Evolutionary conservation across 352 stramenopile species (phyloP).

Genomic region (Phytophthora fragariae): DNA sequence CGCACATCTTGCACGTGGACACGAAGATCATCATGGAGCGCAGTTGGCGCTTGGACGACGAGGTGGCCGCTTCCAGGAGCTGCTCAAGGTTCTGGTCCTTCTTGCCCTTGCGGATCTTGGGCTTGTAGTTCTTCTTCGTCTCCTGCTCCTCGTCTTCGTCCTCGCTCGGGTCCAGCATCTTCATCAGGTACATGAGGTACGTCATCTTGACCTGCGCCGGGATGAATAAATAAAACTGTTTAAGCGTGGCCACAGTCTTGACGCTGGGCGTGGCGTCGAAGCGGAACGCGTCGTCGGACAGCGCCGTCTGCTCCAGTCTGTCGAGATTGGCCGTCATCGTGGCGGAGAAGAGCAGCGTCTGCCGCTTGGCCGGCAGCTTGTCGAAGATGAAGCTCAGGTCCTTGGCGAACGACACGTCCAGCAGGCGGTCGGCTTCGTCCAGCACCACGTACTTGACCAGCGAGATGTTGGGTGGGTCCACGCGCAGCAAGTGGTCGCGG

Average conservation of each 20-base stretch:
- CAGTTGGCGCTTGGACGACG: constrained; percentile 44
- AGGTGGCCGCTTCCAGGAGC: constrained; percentile 26
- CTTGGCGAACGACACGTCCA: constrained; percentile 87
- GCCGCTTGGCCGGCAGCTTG: constrained; percentile 79
- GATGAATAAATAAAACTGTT: constrained; percentile 99
- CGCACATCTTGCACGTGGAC: constrained; percentile 95
- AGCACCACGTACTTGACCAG: constrained; percentile 96
- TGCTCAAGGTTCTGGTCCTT: constrained; percentile 43
- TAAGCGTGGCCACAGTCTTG: constrained; percentile 93
- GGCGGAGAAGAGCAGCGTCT: constrained; percentile 98
- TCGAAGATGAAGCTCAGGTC: constrained; percentile 91
- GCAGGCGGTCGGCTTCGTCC: constrained; percentile 97
- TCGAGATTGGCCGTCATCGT: constrained; percentile 97
- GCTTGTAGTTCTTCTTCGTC: constrained; percentile 36
- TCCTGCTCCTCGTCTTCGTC: constrained; percentile 68
- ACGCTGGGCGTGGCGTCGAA: constrained; percentile 81
- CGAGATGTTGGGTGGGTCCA: constrained; percentile 89
- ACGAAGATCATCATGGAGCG: constrained; percentile 98
- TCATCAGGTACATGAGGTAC: constrained; percentile 94
- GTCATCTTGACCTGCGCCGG: constrained; percentile 96
- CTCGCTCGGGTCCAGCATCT: constrained; percentile 62
- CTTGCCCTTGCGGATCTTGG: constrained; percentile 41
- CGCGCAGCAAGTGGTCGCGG: constrained; percentile 92
- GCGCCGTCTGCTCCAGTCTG: constrained; percentile 74
- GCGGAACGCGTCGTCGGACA: constrained; percentile 63